These are phyloP conservation scores for Plasmodium reichenowi DNA, from an alignment of 169 alveolate genomes.

Conservation along the genomic window DNA sequence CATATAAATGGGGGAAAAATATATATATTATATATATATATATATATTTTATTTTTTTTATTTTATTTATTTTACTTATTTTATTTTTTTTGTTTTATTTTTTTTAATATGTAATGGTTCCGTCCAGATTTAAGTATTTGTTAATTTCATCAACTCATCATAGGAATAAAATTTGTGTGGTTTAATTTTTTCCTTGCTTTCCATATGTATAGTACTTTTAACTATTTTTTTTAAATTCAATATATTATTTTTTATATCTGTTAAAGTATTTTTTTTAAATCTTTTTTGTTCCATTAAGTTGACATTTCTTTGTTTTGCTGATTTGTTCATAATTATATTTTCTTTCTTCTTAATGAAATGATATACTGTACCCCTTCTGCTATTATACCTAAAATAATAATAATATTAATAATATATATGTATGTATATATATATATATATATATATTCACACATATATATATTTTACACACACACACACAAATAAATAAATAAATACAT, in stretches of 20 bases:
- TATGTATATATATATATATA: not conserved
- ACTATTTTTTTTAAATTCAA: conserved; percentile 14
- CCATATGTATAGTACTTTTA: conserved; percentile 27
- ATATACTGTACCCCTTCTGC: conserved; percentile 54
- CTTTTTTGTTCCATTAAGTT: conserved; percentile 8
- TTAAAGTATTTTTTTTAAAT: conserved; percentile 19
- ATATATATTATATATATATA: too few species aligned
- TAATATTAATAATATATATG: not conserved
- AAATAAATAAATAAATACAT: too few species aligned
- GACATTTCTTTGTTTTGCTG: conserved; percentile 44
- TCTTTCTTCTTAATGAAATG: conserved; percentile 47
- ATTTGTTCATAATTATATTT: conserved; percentile 11
- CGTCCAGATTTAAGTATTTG: too few species aligned
- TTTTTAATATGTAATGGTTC: too few species aligned
- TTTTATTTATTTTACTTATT: too few species aligned
- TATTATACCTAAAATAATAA: conserved; percentile 31
- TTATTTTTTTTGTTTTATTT: too few species aligned
- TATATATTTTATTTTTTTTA: too few species aligned
- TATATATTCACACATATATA: not conserved
- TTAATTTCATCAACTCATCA: conserved; percentile 36
- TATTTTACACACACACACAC: not conserved
- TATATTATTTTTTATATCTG: conserved; percentile 6
- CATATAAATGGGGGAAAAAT: too few species aligned
- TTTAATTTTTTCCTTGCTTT: conserved; percentile 19
- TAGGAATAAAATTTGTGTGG: conserved; percentile 37